Evolutionary conservation across 768 basidiomycete genomes (phyloP).

Genomic region (Mycena crocata): DNA sequence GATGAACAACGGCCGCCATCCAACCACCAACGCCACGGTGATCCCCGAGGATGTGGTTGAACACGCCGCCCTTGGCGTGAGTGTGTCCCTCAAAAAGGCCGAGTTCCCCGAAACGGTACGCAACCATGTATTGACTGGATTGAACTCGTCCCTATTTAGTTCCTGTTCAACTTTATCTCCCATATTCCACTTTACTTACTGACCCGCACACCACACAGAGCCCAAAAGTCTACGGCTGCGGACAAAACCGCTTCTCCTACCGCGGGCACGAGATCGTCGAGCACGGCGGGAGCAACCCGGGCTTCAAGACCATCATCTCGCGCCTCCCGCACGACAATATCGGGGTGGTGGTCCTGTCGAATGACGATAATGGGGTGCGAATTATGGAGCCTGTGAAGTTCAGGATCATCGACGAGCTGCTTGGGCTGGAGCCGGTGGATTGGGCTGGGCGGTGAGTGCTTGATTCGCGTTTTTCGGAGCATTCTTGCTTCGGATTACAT

Average conservation of each 20-base stretch:
- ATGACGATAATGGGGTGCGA: conserved; percentile 51
- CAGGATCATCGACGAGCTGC: conserved; percentile 50
- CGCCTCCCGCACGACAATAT: conserved; percentile 45
- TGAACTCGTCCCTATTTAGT: too few relatives aligned
- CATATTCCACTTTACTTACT: too few relatives aligned
- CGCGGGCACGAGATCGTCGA: conserved; percentile 56
- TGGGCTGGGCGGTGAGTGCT: conserved; percentile 50
- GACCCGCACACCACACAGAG: conserved; percentile 41
- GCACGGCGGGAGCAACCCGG: conserved; percentile 56
- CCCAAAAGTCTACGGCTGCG: conserved; percentile 53
- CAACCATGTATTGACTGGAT: too few relatives aligned
- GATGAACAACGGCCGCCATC: conserved; percentile 52
- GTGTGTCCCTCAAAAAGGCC: conserved; percentile 48
- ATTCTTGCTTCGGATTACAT: not conserved
- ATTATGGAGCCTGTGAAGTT: conserved; percentile 52
- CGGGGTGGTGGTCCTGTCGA: conserved; percentile 53
- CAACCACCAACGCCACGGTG: conserved; percentile 49
- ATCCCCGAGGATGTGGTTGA: conserved; percentile 50
- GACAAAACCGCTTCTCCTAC: conserved; percentile 53
- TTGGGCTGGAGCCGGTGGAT: conserved; percentile 48
- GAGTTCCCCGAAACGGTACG: conserved; percentile 50
- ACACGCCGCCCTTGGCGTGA: conserved; percentile 50
- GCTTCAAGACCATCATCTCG: conserved; percentile 42
- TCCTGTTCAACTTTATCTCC: too few relatives aligned
- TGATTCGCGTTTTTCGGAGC: not conserved